Conservation (phyloP, 257 asterid species). For the Cordia subcordata region DNA sequence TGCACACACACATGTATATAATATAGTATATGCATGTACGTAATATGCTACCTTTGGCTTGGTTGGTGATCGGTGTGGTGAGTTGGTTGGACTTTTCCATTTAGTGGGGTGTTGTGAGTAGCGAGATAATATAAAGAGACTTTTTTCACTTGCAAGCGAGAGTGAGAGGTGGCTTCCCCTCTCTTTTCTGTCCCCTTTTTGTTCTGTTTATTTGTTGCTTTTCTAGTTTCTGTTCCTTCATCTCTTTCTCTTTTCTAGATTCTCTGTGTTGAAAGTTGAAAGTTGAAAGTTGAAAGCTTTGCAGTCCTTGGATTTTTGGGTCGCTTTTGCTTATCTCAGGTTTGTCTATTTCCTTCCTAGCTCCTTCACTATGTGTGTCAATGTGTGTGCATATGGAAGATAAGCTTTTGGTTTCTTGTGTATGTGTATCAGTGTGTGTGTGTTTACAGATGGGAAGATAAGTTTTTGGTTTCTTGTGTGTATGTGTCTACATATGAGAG, state of each 20-base stretch:
- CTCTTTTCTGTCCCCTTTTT: neutral
- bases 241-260: neutral
- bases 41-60: neutral
- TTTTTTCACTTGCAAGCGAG: neutral
- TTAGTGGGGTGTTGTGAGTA: neutral
- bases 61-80: neutral
- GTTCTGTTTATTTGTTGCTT: neutral
- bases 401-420: too few relatives aligned
- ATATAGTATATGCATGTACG: too few relatives aligned
- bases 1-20: too few relatives aligned
- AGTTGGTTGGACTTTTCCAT: neutral
- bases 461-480: too few relatives aligned
- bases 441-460: too few relatives aligned
- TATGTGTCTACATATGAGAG: too few relatives aligned
- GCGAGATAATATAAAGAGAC: neutral
- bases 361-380: neutral
- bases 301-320: neutral
- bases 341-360: neutral
- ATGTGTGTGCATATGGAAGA: neutral
- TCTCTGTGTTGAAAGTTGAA: neutral
- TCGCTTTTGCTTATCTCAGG: conserved; percentile 1
- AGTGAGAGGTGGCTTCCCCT: neutral
- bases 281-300: conserved; percentile 4
- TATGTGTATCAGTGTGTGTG: too few relatives aligned
- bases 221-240: neutral